Evolutionary conservation across 2,329 filamentous ascomycete genomes (phyloP).

Genomic region (Sporothrix curviconia): DNA sequence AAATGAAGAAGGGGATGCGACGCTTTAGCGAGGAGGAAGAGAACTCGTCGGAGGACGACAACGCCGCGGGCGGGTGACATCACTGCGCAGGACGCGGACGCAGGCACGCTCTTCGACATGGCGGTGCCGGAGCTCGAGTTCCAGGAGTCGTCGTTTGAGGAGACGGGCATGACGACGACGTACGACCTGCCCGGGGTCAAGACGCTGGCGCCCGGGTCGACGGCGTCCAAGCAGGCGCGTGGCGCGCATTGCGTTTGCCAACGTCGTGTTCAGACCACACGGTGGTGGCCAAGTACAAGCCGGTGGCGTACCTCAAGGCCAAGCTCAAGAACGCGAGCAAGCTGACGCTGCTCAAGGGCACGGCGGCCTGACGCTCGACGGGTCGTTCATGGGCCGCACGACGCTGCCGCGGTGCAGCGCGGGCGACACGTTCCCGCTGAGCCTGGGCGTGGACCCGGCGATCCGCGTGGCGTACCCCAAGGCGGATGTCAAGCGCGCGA

Average conservation of each 20-base stretch:
- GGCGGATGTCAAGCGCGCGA: slow-evolving; percentile 45
- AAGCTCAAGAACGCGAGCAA: slow-evolving; percentile 49
- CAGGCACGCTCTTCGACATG: too few relatives aligned
- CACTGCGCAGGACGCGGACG: too few relatives aligned
- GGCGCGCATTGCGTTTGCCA: slow-evolving; percentile 41
- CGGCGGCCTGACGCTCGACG: slow-evolving; percentile 56
- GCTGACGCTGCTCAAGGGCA: slow-evolving; percentile 49
- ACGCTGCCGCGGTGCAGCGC: slow-evolving; percentile 49
- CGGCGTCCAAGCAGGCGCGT: slow-evolving; percentile 53
- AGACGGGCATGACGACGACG: slow-evolving; percentile 53
- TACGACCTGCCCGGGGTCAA: slow-evolving; percentile 55
- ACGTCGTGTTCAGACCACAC: slow-evolving; percentile 50
- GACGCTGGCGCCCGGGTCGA: slow-evolving; percentile 46
- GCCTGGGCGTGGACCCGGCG: slow-evolving; percentile 53
- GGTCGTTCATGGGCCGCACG: slow-evolving; percentile 53
- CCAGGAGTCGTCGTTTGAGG: slow-evolving; percentile 49
- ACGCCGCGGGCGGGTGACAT: too few relatives aligned
- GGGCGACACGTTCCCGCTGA: slow-evolving; percentile 46
- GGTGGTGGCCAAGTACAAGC: slow-evolving; percentile 54
- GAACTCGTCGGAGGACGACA: not conserved
- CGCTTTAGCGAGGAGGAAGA: not conserved
- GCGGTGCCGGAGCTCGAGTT: slow-evolving; percentile 33
- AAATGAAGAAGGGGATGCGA: not conserved
- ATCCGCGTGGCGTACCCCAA: slow-evolving; percentile 50
- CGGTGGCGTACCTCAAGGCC: slow-evolving; percentile 54